Evolutionary conservation across 129 eudicot species (phyloP), one percentile per base, ranked within the genome.

Genomic region (Escallonia herrerae): DNA sequence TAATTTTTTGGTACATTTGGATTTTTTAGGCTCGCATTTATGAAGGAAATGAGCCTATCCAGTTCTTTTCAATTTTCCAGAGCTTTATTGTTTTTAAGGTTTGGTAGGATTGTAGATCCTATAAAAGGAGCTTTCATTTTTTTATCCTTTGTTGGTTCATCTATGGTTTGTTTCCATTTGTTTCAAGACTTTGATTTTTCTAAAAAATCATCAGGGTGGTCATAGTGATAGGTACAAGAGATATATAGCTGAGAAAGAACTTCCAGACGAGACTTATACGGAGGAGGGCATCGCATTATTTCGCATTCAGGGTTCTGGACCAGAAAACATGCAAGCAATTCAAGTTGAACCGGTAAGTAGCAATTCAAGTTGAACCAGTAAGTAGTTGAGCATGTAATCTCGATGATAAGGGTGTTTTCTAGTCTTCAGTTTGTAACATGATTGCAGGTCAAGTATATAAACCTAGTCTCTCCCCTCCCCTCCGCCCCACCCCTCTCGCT

Each of bases 321-420:
- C 97, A 11, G 97, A 91, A 48, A 91, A 87, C 69, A 91, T 91
- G 97, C 97, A 91, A 76, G 86, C 96, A 64, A 85, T 91, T 72
- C 97, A 91, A 87, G 95, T 91, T 68, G 97, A 87, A 48, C 78
- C 82, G 63, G 97, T 91, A 77, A 66, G 95, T 69, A 22, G n/a
- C 96, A 64, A 85, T 91, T 72, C 97, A 91, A 87, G 95, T 91
- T 68, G 97, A 87, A 48, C 33, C 33, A 0, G 33, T 22, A 22
- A 22, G 33, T 22, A 22, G 33, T 22, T 0, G 33, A 22, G 33
- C 33, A 0, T 22, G 33, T 22, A 22, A 22, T 22, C 33, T 22
- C 33, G 33, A 22, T 22, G 33, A 22, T 0, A 22, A 22, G 33
- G 33, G 33, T 22, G 33, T 22, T 1, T 22, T 22, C 33, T 22